Evolutionary conservation across 2,329 filamentous ascomycete genomes (phyloP).

Genomic region (Ceratocystis diversiconidia): DNA sequence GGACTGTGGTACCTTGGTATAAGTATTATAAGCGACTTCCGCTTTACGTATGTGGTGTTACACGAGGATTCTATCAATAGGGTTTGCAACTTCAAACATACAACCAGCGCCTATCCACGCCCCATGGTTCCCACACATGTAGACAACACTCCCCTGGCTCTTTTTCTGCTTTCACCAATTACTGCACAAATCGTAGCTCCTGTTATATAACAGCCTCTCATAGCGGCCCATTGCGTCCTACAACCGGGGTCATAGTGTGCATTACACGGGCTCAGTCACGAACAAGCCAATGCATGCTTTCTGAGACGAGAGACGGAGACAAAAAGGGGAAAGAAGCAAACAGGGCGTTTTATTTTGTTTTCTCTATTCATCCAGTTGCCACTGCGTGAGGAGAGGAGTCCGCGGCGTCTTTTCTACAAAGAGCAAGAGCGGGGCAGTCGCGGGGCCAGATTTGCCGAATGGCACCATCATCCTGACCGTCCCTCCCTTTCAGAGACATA

Average conservation of each 20-base stretch:
- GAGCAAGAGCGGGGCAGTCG: no score
- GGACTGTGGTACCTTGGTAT: background rate
- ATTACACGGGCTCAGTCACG: background rate
- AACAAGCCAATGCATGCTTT: background rate
- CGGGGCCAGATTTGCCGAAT: background rate
- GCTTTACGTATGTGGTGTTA: background rate
- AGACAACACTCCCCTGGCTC: background rate
- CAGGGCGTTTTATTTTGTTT: background rate
- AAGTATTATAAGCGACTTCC: no score
- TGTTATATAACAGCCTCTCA: background rate
- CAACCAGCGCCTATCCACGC: background rate
- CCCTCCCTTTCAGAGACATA: background rate
- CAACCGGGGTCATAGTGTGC: background rate
- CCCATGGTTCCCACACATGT: background rate
- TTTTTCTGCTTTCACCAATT: background rate
- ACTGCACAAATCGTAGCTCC: background rate
- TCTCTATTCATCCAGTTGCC: background rate
- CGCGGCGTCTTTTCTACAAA: no score
- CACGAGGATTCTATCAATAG: background rate
- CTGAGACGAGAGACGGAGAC: constrained; percentile 1
- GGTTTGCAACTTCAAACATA: background rate
- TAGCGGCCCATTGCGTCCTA: background rate
- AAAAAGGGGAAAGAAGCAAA: background rate
- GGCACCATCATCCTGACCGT: background rate
- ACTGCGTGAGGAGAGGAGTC: background rate